Evolutionary conservation across 345 rosid genomes (phyloP), one percentile per base, ranked within the genome.

Genomic region (Eucalyptus guilfoylei): DNA sequence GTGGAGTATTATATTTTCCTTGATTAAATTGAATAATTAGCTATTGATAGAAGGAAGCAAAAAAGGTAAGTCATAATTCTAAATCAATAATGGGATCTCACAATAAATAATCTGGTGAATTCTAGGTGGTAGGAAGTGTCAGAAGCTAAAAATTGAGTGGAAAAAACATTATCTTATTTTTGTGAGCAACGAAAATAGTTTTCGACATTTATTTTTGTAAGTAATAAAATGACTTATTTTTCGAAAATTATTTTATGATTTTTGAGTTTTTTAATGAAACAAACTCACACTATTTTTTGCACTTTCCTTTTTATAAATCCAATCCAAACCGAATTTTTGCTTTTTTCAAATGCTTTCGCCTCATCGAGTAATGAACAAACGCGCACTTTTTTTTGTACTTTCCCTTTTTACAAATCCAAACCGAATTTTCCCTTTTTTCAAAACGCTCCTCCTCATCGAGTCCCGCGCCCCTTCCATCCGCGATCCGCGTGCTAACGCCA

Each of bases 1-100:
- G 55, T 52, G 24, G 58, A 52, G 0, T 52, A 0, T 52, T 19
- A 2, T 0, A 19, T 52, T 52, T 23, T 1, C 62, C 62, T 55
- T 55, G 13, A 55, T 55, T 9, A 55, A 1, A 55, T 0, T 10
- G 1, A 55, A 23, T 55, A 1, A 23, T 55, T 55, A 55, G 28
- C 1, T 9, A 12, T 55, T 23, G 1, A 55, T 24, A 55, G 4
- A 24, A 55, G 4, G 0, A 24, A 24, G 30, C 2, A 55, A 55
- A 4, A 55, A 24, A 55, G 1, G 0, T 55, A 55, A 55, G 26
- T 24, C 2, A 55, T 10, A 23, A 24, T 55, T 55, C 2, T 1
- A 55, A 55, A 55, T 55, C 28, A 55, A 55, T 0, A 24, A 3
- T 4, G 2, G 13, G 28, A 9, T n/a, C 11, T 0, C 62, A 55